These are phyloP conservation scores for Kazachstania sp. DNA, from an alignment of 1,139 yeast species.

Conservation along the genomic window DNA sequence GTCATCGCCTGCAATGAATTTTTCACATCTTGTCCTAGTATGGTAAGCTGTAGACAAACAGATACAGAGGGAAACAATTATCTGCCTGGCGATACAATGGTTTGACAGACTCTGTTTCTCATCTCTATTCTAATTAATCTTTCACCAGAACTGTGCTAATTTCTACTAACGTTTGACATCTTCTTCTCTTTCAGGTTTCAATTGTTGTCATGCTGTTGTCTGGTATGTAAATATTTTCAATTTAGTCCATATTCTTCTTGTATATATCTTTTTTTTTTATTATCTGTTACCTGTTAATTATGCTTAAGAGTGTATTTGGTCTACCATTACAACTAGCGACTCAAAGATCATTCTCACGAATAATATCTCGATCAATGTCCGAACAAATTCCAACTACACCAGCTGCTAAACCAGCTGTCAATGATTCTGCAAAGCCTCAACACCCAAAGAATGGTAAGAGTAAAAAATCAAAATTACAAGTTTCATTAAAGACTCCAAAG, in stretches of 20 bases:
- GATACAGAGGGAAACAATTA: too few relatives aligned
- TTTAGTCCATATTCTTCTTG: neutral
- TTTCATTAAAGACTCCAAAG: conserved; percentile 85
- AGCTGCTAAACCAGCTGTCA: conserved; percentile 5
- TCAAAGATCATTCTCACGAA: neutral
- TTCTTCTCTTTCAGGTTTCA: too few relatives aligned
- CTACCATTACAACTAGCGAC: neutral
- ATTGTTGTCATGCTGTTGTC: too few relatives aligned
- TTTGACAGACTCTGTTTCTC: too few relatives aligned
- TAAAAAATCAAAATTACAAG: conserved; percentile 39
- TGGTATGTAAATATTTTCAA: too few relatives aligned
- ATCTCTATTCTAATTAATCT: too few relatives aligned
- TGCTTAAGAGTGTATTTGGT: conserved; percentile 1
- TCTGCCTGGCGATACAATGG: too few relatives aligned
- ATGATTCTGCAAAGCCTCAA: conserved; percentile 6
- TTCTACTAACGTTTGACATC: too few relatives aligned
- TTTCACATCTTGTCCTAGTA: neutral
- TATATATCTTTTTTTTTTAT: neutral
- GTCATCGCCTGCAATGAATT: neutral
- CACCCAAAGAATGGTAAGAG: neutral
- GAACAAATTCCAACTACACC: neutral
- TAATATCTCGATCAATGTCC: neutral
- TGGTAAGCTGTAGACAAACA: too few relatives aligned
- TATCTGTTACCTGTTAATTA: neutral
- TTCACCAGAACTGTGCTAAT: too few relatives aligned